Evolutionary conservation across 768 basidiomycete species (phyloP).

Genomic region (Fomitopsis serialis): DNA sequence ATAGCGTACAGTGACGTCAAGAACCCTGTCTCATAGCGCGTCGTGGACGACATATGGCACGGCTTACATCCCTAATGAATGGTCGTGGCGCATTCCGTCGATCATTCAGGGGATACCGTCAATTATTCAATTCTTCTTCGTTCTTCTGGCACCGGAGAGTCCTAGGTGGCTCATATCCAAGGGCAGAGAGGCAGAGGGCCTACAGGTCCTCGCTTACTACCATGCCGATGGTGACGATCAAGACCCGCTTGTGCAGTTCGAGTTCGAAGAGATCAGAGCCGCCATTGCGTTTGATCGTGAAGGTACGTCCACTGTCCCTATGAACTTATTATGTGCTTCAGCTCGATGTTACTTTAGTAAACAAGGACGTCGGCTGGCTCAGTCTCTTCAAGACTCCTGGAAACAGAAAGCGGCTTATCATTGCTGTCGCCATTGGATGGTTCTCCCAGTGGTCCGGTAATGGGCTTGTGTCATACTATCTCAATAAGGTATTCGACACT

Average conservation of each 20-base stretch:
- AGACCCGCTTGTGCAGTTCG: slow-evolving; percentile 54
- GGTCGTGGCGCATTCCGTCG: slow-evolving; percentile 65
- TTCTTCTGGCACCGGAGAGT: slow-evolving; percentile 58
- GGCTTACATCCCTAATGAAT: slow-evolving; percentile 31
- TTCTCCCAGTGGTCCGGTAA: slow-evolving; percentile 43
- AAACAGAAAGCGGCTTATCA: slow-evolving; percentile 48
- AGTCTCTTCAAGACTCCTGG: slow-evolving; percentile 46
- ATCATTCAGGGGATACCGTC: slow-evolving; percentile 52
- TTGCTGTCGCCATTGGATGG: slow-evolving; percentile 53
- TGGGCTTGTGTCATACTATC: slow-evolving; percentile 29
- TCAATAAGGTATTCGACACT: slow-evolving; percentile 47
- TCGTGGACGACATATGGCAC: slow-evolving; percentile 33
- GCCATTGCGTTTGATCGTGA: slow-evolving; percentile 40
- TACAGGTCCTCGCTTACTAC: slow-evolving; percentile 34
- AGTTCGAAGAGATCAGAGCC: slow-evolving; percentile 61
- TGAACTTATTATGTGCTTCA: too few relatives aligned
- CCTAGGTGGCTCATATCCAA: slow-evolving; percentile 58
- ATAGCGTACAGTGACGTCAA: background rate
- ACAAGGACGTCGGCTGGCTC: slow-evolving; percentile 37
- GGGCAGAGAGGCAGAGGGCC: slow-evolving; percentile 30
- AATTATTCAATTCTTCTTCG: slow-evolving; percentile 46
- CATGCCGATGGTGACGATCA: slow-evolving; percentile 32
- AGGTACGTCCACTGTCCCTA: slow-evolving; percentile 20
- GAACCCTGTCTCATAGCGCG: background rate
- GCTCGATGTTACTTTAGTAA: too few relatives aligned